A percentile compares a stretch with the other conserved stretches of the same genome.
Conservation (phyloP, 371 early-diverging fungal species). For the Haplosporangium sp. region DNA sequence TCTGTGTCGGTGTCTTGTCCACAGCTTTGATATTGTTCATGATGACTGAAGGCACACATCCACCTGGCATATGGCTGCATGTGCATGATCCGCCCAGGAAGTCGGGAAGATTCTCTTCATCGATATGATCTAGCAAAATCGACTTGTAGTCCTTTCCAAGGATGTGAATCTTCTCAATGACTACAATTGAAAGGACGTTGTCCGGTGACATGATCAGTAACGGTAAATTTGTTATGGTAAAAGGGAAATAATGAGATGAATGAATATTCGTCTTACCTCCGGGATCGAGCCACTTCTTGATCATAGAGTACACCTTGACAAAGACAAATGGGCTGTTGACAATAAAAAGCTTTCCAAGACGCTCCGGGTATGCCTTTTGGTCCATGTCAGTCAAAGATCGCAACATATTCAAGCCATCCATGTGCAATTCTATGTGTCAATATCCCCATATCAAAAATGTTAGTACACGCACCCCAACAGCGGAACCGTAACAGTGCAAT, state of each 20-base stretch:
- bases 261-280: slow-evolving; percentile 54
- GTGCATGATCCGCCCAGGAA: slow-evolving; percentile 85
- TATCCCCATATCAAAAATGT: not conserved
- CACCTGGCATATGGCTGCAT: slow-evolving; percentile 85
- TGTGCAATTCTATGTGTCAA: slow-evolving; percentile 69
- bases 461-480: not conserved
- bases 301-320: slow-evolving; percentile 83
- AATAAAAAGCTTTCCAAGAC: slow-evolving; percentile 79
- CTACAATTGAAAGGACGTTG: slow-evolving; percentile 29
- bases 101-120: slow-evolving; percentile 78
- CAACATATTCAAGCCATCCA: slow-evolving; percentile 81
- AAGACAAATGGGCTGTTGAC: slow-evolving; percentile 88
- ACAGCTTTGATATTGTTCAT: slow-evolving; percentile 55
- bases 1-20: slow-evolving; percentile 17
- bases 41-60: slow-evolving; percentile 68
- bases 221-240: not conserved
- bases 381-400: slow-evolving; percentile 81
- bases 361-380: slow-evolving; percentile 88
- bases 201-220: not conserved
- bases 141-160: slow-evolving; percentile 75
- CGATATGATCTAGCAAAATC: slow-evolving; percentile 76
- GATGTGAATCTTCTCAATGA: slow-evolving; percentile 84
- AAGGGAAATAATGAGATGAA: not conserved
- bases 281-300: slow-evolving; percentile 87
- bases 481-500: slow-evolving; percentile 1